Conservation (phyloP, 768 basidiomycete species). For the Gautieria morchelliformis region DNA sequence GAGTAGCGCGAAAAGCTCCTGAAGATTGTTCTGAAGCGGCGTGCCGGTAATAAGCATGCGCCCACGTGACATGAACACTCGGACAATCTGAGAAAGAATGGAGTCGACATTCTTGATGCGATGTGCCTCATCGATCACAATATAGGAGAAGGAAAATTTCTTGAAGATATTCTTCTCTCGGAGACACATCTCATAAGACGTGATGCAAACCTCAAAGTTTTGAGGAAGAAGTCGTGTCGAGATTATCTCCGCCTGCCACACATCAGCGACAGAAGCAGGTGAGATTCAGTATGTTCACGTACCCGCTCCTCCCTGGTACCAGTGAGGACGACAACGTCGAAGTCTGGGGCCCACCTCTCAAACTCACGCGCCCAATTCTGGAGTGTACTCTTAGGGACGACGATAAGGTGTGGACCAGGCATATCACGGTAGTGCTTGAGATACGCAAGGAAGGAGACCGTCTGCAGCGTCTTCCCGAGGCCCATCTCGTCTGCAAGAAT, state of each 20-base stretch:
- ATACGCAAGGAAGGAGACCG: constrained; percentile 93
- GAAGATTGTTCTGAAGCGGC: constrained; percentile 92
- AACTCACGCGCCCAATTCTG: constrained; percentile 98
- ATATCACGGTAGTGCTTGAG: constrained; percentile 75
- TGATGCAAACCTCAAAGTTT: constrained; percentile 91
- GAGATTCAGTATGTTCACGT: constrained; percentile 10
- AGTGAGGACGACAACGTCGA: constrained; percentile 71
- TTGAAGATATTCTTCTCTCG: constrained; percentile 89
- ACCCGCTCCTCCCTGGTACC: constrained; percentile 85
- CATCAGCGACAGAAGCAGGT: background rate
- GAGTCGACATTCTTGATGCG: constrained; percentile 99
- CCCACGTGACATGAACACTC: constrained; percentile 80
- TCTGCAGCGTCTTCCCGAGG: constrained; percentile 96
- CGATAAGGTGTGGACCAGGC: constrained; percentile 82
- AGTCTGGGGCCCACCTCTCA: constrained; percentile 80
- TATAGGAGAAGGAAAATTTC: constrained; percentile 96
- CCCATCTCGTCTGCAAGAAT: constrained; percentile 99
- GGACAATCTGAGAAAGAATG: constrained; percentile 88
- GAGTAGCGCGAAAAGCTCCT: constrained; percentile 84
- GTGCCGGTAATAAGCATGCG: constrained; percentile 94
- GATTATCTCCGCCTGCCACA: constrained; percentile 54
- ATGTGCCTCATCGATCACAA: constrained; percentile 97
- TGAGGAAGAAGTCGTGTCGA: constrained; percentile 68
- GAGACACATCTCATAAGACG: constrained; percentile 94
- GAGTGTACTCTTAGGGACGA: constrained; percentile 97